These are phyloP conservation scores for Litchi chinensis DNA, from an alignment of 345 rosid species.

Conservation along the genomic window DNA sequence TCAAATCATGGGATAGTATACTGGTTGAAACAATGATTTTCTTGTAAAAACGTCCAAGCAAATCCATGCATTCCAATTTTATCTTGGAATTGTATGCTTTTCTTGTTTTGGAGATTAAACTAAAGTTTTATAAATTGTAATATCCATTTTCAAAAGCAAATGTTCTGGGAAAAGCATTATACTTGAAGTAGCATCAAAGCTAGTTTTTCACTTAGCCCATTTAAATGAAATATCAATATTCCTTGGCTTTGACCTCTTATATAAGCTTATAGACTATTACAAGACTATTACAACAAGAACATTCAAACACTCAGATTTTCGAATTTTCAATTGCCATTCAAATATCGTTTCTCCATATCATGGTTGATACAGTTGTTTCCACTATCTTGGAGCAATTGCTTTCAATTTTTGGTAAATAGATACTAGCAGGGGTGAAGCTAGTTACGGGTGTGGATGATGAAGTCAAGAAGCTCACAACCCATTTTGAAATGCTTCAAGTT, in stretches of 20 bases:
- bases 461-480: not conserved
- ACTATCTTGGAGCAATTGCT: not conserved
- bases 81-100: not conserved
- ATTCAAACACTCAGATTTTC: no score
- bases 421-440: not conserved
- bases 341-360: not conserved
- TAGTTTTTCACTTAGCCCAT: not conserved
- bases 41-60: not conserved
- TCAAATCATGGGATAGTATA: no score
- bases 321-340: no score
- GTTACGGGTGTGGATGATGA: not conserved
- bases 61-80: not conserved
- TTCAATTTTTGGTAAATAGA: not conserved
- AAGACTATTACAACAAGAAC: not conserved
- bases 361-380: not conserved
- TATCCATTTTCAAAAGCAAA: no score
- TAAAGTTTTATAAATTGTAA: no score
- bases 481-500: not conserved
- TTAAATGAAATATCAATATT: not conserved
- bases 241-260: not conserved
- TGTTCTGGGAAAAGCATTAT: not conserved
- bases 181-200: not conserved
- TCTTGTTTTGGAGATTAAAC: not conserved
- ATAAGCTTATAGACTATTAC: no score
- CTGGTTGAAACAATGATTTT: not conserved